Evolutionary conservation across 148 eudicot genomes (phyloP), one percentile per base, ranked within the genome.

Genomic region (Persicaria maculosa): DNA sequence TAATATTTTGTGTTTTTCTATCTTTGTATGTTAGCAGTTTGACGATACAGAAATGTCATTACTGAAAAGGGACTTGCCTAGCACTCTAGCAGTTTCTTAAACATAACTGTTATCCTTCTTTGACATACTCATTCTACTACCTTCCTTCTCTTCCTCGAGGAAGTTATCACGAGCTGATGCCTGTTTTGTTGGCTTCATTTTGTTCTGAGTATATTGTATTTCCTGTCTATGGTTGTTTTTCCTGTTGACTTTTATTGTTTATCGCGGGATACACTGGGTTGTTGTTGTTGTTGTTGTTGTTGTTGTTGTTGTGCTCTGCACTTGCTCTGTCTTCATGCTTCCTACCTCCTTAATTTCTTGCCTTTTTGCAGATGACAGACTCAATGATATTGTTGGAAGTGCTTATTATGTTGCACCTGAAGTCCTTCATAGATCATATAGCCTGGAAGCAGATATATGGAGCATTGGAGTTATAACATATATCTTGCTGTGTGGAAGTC

Each of bases 391-490:
- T 62, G 91, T 88, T 79, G 91, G 91, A 71, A 88, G 91, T 82
- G 91, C 91, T 22, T 88, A 88, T 74, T 88, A 88, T 75, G 91
- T 88, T 45, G 91, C 91, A 44, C 91, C 91, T 12, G 91, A 88
- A 85, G 91, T 88, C 55, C 87, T 88, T 17, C 91, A 88, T 74
- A 83, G 91, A 79, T 85, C 91, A 47, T 88, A 88, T 76, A 83
- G 85, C 74, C 76, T 84, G 46, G 91, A 88, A 76, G 91, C 87
- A 67, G 91, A 88, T 85, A 85, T 85, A 48, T 88, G 91, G 91
- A 85, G 91, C 76, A 82, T 88, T 59, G 91, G 91, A 11, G 91
- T 88, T 61, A 88, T 88, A 68, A 79, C 87, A 52, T 88, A 85
- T 78, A 88, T 88, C 55, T 85, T 88, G 78, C 69, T 88, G 76